Evolutionary conservation across 1,284 basidiomycete species (phyloP).

Genomic region (Mrakiaceae sp.): DNA sequence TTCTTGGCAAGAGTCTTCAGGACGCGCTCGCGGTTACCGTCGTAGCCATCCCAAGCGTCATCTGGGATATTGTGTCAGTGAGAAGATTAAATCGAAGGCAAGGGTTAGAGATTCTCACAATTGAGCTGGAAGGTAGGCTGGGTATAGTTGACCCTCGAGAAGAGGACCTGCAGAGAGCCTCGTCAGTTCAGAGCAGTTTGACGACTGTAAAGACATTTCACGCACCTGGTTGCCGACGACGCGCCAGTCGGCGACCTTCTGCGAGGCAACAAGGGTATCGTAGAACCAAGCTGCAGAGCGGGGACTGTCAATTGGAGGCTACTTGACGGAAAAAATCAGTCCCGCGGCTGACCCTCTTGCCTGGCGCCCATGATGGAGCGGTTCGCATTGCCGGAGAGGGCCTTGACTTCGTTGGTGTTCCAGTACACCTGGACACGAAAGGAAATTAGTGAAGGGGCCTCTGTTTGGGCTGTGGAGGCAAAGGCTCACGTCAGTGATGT

Average conservation of each 20-base stretch:
- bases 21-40: slow-evolving; percentile 47
- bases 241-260: slow-evolving; percentile 47
- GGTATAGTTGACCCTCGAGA: slow-evolving; percentile 41
- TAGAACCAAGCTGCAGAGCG: too few relatives aligned
- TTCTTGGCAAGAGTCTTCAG: slow-evolving; percentile 45
- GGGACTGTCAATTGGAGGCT: too few relatives aligned
- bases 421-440: slow-evolving; percentile 33
- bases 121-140: slow-evolving; percentile 15
- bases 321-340: too few relatives aligned
- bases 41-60: slow-evolving; percentile 57
- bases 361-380: slow-evolving; percentile 48
- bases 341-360: slow-evolving; percentile 37
- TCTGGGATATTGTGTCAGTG: slow-evolving; percentile 17
- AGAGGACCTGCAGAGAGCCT: slow-evolving; percentile 43
- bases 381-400: slow-evolving; percentile 40
- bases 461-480: neutral
- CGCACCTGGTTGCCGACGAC: slow-evolving; percentile 42
- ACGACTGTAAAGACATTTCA: too few relatives aligned
- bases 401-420: slow-evolving; percentile 44
- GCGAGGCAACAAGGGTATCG: neutral
- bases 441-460: too few relatives aligned
- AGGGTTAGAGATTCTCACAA: neutral
- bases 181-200: slow-evolving; percentile 48
- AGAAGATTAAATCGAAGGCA: too few relatives aligned
- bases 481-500: slow-evolving; percentile 44